Evolutionary conservation across 352 stramenopile species (phyloP).

Genomic region (Halophytophthora batemanensis): DNA sequence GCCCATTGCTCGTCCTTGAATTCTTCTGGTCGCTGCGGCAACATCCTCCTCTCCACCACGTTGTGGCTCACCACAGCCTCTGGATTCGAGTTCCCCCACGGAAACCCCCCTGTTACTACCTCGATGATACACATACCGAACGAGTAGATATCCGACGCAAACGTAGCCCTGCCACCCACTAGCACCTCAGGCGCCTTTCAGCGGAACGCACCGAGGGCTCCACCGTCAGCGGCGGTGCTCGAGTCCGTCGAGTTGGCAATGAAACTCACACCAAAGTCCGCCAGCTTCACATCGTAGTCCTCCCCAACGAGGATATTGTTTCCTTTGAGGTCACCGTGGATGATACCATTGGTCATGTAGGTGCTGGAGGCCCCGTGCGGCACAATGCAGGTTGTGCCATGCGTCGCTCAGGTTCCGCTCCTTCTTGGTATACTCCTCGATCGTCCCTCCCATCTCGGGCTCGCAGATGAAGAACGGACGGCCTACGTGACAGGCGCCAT

Average conservation of each 20-base stretch:
- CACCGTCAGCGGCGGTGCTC: background rate
- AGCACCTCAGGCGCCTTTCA: no score
- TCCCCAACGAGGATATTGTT: background rate
- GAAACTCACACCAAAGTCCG: slow-evolving; percentile 6
- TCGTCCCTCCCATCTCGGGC: background rate
- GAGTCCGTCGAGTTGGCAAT: background rate
- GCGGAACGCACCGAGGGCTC: no score
- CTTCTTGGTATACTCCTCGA: background rate
- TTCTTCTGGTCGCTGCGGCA: no score
- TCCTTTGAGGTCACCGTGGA: slow-evolving; percentile 7
- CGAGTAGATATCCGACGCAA: no score
- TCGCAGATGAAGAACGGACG: slow-evolving; percentile 4
- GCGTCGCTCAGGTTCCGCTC: background rate
- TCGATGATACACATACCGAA: no score
- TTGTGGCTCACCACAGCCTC: no score
- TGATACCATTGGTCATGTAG: slow-evolving; percentile 4
- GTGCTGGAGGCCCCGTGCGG: background rate
- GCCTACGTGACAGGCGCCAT: slow-evolving; percentile 4
- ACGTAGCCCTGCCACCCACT: no score
- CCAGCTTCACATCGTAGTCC: background rate
- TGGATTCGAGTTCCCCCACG: no score
- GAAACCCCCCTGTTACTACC: no score
- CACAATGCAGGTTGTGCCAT: background rate
- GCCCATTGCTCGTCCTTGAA: no score
- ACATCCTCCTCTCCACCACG: no score